phyloP scores from a whole-genome alignment of 371 early-diverging fungal species.

The Mucor irregularis region DNA sequence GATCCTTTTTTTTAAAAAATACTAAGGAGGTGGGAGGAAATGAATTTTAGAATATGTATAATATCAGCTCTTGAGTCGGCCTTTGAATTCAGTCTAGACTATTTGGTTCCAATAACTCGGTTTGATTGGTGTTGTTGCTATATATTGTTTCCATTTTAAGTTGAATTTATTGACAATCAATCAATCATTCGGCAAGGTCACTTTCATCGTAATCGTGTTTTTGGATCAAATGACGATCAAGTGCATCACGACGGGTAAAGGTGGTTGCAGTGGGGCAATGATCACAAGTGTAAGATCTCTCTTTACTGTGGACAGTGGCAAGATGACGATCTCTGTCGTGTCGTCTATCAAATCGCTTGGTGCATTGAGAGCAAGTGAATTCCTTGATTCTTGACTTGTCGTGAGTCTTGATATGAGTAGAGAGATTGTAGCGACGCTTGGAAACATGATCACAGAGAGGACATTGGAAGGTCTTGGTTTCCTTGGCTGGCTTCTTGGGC shows the following conservation, averaged over 20 bases:
- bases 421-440: constrained; percentile 69
- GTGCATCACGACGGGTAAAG: constrained; percentile 69
- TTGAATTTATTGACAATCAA: too few species aligned
- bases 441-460: constrained; percentile 56
- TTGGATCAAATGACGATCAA: constrained; percentile 39
- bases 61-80: too few species aligned
- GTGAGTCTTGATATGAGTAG: constrained; percentile 72
- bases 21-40: too few species aligned
- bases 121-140: background rate
- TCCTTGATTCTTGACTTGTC: constrained; percentile 61
- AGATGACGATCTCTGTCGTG: constrained; percentile 77
- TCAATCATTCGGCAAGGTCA: constrained; percentile 2
- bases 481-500: background rate
- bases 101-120: background rate
- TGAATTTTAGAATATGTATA: too few species aligned
- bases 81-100: too few species aligned
- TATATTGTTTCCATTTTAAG: too few species aligned
- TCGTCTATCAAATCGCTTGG: constrained; percentile 58
- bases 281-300: constrained; percentile 53
- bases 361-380: constrained; percentile 57
- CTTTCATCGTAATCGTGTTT: constrained; percentile 8
- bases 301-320: constrained; percentile 58
- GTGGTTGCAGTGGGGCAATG: constrained; percentile 49
- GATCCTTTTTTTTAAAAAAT: too few species aligned
- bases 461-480: constrained; percentile 25